Evolutionary conservation across 1,284 basidiomycete genomes (phyloP).

Genomic region (Austroboletus novae-zelandiae): DNA sequence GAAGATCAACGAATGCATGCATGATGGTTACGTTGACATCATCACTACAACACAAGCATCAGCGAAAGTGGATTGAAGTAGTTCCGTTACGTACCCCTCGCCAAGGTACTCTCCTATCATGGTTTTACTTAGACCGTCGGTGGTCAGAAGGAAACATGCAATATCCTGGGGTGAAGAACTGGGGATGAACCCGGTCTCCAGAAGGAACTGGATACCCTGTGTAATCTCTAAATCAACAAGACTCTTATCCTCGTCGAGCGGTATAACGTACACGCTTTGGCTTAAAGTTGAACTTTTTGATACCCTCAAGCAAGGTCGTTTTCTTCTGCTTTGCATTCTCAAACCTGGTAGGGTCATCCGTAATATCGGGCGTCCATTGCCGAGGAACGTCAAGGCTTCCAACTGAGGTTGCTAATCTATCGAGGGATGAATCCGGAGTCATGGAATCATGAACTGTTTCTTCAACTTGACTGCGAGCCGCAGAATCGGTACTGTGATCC

Average conservation of each 20-base stretch:
- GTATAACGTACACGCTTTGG: slow-evolving; percentile 73
- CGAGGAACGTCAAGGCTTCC: slow-evolving; percentile 53
- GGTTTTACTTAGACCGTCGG: slow-evolving; percentile 93
- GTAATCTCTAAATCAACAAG: slow-evolving; percentile 5
- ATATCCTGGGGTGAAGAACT: slow-evolving; percentile 77
- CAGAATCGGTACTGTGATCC: slow-evolving; percentile 43
- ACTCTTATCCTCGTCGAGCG: neutral
- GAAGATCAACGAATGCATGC: slow-evolving; percentile 93
- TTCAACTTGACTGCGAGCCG: slow-evolving; percentile 47
- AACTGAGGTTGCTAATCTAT: slow-evolving; percentile 43
- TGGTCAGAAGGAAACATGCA: slow-evolving; percentile 83
- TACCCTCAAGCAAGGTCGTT: slow-evolving; percentile 91
- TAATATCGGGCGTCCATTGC: slow-evolving; percentile 70
- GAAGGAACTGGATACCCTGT: slow-evolving; percentile 86
- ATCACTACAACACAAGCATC: slow-evolving; percentile 51
- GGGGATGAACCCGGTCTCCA: slow-evolving; percentile 88
- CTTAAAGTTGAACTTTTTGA: slow-evolving; percentile 98
- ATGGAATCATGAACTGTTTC: slow-evolving; percentile 49
- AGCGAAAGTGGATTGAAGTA: neutral
- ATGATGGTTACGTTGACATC: slow-evolving; percentile 86
- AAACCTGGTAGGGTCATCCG: slow-evolving; percentile 90
- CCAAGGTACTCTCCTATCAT: slow-evolving; percentile 99
- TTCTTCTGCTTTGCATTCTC: slow-evolving; percentile 98
- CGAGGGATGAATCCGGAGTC: slow-evolving; percentile 54
- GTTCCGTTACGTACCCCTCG: slow-evolving; percentile 68